Evolutionary conservation across 2,329 filamentous ascomycete species (phyloP).

Genomic region (Thielaviopsis populi): DNA sequence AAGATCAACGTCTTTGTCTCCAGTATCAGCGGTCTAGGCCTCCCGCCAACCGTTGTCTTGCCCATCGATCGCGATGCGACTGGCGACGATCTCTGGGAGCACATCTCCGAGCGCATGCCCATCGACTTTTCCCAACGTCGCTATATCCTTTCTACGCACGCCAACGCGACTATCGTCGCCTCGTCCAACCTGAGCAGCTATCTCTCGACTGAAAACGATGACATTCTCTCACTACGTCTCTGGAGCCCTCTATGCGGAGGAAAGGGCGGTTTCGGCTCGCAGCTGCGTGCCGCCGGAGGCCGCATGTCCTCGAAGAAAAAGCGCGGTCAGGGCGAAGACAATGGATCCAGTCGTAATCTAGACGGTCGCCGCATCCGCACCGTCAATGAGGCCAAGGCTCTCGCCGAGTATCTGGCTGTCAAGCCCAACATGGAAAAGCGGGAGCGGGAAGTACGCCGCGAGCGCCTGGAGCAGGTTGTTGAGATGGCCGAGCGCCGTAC

Average conservation of each 20-base stretch:
- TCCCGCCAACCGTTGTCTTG: conserved; percentile 72
- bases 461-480: conserved; percentile 79
- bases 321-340: conserved; percentile 65
- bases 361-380: conserved; percentile 82
- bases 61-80: conserved; percentile 51
- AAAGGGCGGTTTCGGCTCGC: conserved; percentile 95
- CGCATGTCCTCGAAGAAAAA: conserved; percentile 96
- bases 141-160: conserved; percentile 68
- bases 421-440: conserved; percentile 96
- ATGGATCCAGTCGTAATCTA: conserved; percentile 82
- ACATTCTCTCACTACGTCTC: conserved; percentile 70
- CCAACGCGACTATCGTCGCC: conserved; percentile 52
- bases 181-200: conserved; percentile 46
- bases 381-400: conserved; percentile 83
- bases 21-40: conserved; percentile 65
- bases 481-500: conserved; percentile 70
- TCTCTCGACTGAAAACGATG: conserved; percentile 41
- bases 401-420: conserved; percentile 87
- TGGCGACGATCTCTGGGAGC: conserved; percentile 49
- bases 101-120: conserved; percentile 47
- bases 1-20: conserved; percentile 71
- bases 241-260: conserved; percentile 70
- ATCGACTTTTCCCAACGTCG: conserved; percentile 31
- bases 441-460: conserved; percentile 72
- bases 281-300: conserved; percentile 87